A percentile compares a stretch with the other conserved stretches of the same genome.
Evolutionary conservation across 2,329 filamentous ascomycete genomes (phyloP).

Genomic region (Microdochium paspali): DNA sequence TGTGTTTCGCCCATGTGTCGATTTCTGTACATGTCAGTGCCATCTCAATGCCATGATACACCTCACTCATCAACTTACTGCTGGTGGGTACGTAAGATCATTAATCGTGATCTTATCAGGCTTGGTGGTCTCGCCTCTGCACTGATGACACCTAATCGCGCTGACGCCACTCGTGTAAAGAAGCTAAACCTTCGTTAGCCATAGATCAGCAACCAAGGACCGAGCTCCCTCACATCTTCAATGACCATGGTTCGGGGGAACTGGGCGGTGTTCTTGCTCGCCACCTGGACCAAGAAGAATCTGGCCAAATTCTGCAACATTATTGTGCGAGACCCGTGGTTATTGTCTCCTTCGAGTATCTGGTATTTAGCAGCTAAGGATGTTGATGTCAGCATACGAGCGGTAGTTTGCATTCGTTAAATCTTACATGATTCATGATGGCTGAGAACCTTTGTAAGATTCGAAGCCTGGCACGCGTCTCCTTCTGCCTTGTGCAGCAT

Average conservation of each 20-base stretch:
- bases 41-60: background rate
- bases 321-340: slow-evolving; percentile 61
- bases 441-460: slow-evolving; percentile 83
- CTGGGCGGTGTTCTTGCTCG: slow-evolving; percentile 65
- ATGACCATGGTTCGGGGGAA: slow-evolving; percentile 52
- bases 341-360: slow-evolving; percentile 69
- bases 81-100: slow-evolving; percentile 65
- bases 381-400: slow-evolving; percentile 8
- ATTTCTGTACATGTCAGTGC: slow-evolving; percentile 28
- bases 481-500: slow-evolving; percentile 96
- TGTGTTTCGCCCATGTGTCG: slow-evolving; percentile 30
- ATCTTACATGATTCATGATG: slow-evolving; percentile 62
- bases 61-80: slow-evolving; percentile 6
- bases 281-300: slow-evolving; percentile 76
- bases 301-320: slow-evolving; percentile 83
- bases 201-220: background rate
- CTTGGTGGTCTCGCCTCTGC: slow-evolving; percentile 75
- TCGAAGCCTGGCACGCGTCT: slow-evolving; percentile 91
- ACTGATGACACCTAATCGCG: slow-evolving; percentile 76
- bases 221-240: slow-evolving; percentile 49
- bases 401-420: background rate
- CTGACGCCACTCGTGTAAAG: slow-evolving; percentile 63
- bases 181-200: slow-evolving; percentile 25
- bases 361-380: slow-evolving; percentile 58
- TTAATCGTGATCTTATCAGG: slow-evolving; percentile 74